Base-by-base conservation (phyloP, 73 alveolate genomes). In the Symbiodinium natans region DNA sequence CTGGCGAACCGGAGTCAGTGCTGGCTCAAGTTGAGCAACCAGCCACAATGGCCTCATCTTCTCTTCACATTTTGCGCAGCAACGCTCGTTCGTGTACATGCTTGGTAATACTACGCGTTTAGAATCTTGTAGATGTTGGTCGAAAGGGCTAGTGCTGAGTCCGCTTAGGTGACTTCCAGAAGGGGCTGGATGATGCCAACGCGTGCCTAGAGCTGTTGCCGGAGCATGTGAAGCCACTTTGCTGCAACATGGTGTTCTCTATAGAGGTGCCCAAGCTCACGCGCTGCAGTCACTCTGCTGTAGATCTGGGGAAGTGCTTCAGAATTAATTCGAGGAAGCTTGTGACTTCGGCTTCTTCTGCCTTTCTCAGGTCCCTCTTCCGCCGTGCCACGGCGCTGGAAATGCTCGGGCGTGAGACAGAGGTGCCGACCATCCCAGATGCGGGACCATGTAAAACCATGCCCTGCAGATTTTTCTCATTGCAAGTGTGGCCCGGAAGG, bases 381-480 rank as follows among this genome's bases (percentile, higher is more conserved):
- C 94, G 94, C 21, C 94, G 94, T n/a, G 94, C 82, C 84, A 86
- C 94, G 27, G 94, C 94, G 40, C 40, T 86, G 56, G 94, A 86
- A n/a, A 39, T 54, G 59, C 84, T 86, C 41, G 94, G 94, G 39
- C 54, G 94, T 1, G 83, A 75, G n/a, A 52, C 56, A n/a, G 94
- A 86, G 82, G 93, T 41, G 36, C 15, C 31, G 15, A 38, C 41
- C 0, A 13, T n/a, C n/a, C n/a, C n/a, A n/a, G n/a, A n/a, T n/a
- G n/a, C n/a, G n/a, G n/a, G n/a, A n/a, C n/a, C n/a, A n/a, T n/a
- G n/a, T n/a, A n/a, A n/a, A n/a, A n/a, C n/a, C n/a, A n/a, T n/a
- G n/a, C n/a, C n/a, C n/a, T n/a, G n/a, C n/a, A n/a, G n/a, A n/a
- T n/a, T n/a, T n/a, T n/a, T n/a, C n/a, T n/a, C n/a, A 54, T 54